These are phyloP conservation scores for Populus ilicifolia DNA, from an alignment of 345 rosid species.

Conservation along the genomic window DNA sequence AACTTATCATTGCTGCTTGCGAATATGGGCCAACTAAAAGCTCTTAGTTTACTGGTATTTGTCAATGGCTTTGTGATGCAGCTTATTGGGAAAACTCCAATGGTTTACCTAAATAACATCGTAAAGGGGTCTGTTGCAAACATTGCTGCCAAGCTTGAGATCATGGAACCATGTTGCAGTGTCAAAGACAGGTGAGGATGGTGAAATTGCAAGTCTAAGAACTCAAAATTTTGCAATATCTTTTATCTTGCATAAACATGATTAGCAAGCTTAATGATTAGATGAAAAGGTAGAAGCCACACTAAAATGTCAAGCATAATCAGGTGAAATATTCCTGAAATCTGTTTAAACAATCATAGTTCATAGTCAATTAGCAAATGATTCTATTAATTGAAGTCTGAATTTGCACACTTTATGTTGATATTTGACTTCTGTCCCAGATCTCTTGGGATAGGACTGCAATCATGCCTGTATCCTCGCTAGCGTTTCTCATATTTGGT, in stretches of 20 bases:
- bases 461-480: not conserved
- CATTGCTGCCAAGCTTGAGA: slow-evolving; percentile 37
- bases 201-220: not conserved
- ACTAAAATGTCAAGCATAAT: not conserved
- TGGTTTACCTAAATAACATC: slow-evolving; percentile 30
- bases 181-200: slow-evolving; percentile 31
- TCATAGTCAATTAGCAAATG: not conserved
- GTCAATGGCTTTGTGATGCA: slow-evolving; percentile 11
- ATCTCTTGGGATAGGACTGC: not conserved
- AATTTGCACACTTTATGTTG: not conserved
- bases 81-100: slow-evolving; percentile 34
- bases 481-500: not conserved
- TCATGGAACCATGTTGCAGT: slow-evolving; percentile 38
- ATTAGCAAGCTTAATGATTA: not conserved
- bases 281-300: not conserved
- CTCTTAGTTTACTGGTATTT: not conserved
- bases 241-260: not conserved
- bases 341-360: not conserved
- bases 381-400: not conserved
- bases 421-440: not conserved
- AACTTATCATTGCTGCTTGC: too few species aligned
- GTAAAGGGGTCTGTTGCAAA: slow-evolving; percentile 26
- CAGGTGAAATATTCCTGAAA: not conserved
- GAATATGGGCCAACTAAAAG: not conserved
- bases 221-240: not conserved